Base-by-base conservation (phyloP, 2,329 filamentous ascomycete genomes). In the Thielaviopsis ethacetica region DNA sequence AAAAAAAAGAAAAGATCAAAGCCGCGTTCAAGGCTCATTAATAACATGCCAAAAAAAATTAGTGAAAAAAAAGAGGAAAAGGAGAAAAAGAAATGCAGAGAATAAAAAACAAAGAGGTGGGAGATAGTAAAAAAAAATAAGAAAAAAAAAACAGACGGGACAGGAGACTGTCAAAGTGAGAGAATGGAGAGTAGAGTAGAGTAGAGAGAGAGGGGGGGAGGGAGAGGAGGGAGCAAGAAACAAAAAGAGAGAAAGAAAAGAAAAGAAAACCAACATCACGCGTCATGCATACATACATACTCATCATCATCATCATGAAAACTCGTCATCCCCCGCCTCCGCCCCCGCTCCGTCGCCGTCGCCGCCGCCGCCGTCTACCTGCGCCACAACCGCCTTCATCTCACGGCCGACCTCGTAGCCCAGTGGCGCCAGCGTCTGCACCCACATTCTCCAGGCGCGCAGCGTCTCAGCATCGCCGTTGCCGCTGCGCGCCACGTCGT, bases 371-470 rank as follows among this genome's bases (percentile, higher is more conserved):
- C 64, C 10, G 59, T 72, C 73, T 12, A 76, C 68, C n/a, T 68
- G 68, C 63, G 75, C 72, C 24, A 70, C 70, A 61, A 88, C 72
- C 68, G 87, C 88, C 74, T 91, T 93, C 56, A 85, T 86, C 70
- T 90, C 86, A 61, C 86, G 78, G 6, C 86, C 88, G 67, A 91
- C 85, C 70, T 89, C 86, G 70, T 94, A 94, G n/a, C 88, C 88
- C 64, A 93, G 83, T 1, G 88, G 88, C 12, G 88, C 88, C 56
- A 95, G 72, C 27, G 81, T 83, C 68, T 85, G 83, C 58, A 79
- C 84, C 75, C 85, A 84, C 66, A 76, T 75, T 62, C 75, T 76
- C 80, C 80, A 83, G 63, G 80, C 76, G 62, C 75, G 30, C 30
- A 6, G 5, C 30, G 30, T 34, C 30, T 34, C 30, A 34, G 30